Evolutionary conservation across 2,329 filamentous ascomycete species (phyloP).

Genomic region (Sclerotinia nivalis): DNA sequence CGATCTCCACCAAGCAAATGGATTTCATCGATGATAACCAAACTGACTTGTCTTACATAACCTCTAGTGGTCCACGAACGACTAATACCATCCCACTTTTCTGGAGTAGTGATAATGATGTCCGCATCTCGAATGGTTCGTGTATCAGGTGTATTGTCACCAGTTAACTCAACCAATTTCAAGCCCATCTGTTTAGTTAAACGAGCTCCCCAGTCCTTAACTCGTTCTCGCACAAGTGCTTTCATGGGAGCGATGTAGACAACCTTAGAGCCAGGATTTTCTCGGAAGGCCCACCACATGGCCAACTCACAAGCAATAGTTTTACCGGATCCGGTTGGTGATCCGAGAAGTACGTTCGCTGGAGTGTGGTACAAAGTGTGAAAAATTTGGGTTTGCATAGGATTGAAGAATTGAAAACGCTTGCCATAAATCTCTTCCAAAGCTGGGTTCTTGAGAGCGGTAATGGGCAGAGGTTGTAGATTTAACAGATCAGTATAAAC

Average conservation of each 20-base stretch:
- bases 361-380: slow-evolving; percentile 92
- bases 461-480: slow-evolving; percentile 83
- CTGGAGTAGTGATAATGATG: slow-evolving; percentile 98
- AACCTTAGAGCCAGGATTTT: slow-evolving; percentile 91
- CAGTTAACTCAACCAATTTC: slow-evolving; percentile 91
- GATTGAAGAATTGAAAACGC: slow-evolving; percentile 95
- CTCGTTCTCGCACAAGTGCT: slow-evolving; percentile 91
- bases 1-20: slow-evolving; percentile 95
- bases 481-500: slow-evolving; percentile 94
- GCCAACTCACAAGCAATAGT: slow-evolving; percentile 94
- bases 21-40: slow-evolving; percentile 98
- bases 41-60: slow-evolving; percentile 89
- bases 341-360: slow-evolving; percentile 90
- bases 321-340: slow-evolving; percentile 95
- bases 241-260: slow-evolving; percentile 99
- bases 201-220: slow-evolving; percentile 88
- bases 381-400: slow-evolving; percentile 99
- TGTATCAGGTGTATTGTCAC: slow-evolving; percentile 97
- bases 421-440: slow-evolving; percentile 87
- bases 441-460: slow-evolving; percentile 80
- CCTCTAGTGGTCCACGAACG: slow-evolving; percentile 98
- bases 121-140: slow-evolving; percentile 93
- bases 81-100: slow-evolving; percentile 99
- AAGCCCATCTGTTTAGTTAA: slow-evolving; percentile 81
- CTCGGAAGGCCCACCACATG: slow-evolving; percentile 99